Evolutionary conservation across 345 rosid genomes (phyloP).

Genomic region (Citrus medica): DNA sequence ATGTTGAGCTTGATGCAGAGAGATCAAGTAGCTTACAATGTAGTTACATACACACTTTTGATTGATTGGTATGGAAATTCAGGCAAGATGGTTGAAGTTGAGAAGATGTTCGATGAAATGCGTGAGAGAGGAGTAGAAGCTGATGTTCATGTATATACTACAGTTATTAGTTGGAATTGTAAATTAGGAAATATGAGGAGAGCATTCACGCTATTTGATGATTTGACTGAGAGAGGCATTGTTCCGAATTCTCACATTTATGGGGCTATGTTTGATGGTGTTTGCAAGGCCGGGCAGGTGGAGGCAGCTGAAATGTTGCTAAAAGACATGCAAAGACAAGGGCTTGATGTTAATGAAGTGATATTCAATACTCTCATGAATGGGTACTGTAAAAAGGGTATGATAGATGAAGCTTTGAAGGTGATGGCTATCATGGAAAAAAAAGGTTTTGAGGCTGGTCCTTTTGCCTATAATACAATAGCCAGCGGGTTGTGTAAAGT

Average conservation of each 20-base stretch:
- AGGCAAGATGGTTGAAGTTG: slow-evolving; percentile 48
- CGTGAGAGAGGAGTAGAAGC: slow-evolving; percentile 48
- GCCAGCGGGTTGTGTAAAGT: slow-evolving; percentile 59
- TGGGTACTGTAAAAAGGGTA: slow-evolving; percentile 65
- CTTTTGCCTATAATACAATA: slow-evolving; percentile 50
- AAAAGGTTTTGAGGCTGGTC: slow-evolving; percentile 69
- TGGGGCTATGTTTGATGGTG: slow-evolving; percentile 71
- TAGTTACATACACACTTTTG: slow-evolving; percentile 61
- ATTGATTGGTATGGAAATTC: slow-evolving; percentile 34
- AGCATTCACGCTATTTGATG: slow-evolving; percentile 76
- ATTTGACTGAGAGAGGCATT: slow-evolving; percentile 56
- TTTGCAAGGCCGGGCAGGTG: slow-evolving; percentile 74
- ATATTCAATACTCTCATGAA: slow-evolving; percentile 65
- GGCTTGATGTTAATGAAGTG: slow-evolving; percentile 46
- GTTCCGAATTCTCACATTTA: slow-evolving; percentile 59
- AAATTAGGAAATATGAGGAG: slow-evolving; percentile 53
- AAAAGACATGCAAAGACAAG: slow-evolving; percentile 67
- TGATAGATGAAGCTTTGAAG: slow-evolving; percentile 61
- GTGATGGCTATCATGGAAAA: slow-evolving; percentile 56
- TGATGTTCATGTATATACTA: slow-evolving; percentile 62
- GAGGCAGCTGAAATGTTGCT: slow-evolving; percentile 66
- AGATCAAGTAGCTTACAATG: slow-evolving; percentile 47
- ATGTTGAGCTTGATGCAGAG: slow-evolving; percentile 61
- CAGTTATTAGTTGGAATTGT: slow-evolving; percentile 53
- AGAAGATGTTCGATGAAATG: slow-evolving; percentile 76